Evolutionary conservation across 306 rosid species (phyloP).

Genomic region (Biancaea sappan): DNA sequence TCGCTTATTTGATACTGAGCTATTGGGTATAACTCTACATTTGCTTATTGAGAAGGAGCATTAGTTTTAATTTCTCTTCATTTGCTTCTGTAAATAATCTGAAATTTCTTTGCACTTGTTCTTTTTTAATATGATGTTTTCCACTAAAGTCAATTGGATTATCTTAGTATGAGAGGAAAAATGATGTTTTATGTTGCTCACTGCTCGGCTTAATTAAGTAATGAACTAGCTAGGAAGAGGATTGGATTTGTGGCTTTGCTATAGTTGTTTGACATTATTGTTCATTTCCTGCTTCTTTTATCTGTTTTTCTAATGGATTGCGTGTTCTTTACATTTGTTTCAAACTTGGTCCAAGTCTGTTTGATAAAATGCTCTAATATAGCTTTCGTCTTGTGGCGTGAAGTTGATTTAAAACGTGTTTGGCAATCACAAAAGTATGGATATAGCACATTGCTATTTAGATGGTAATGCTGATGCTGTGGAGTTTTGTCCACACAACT

Average conservation of each 20-base stretch:
- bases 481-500: constrained; percentile 75
- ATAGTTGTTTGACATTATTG: background rate
- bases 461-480: constrained; percentile 92
- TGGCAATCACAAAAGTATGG: constrained; percentile 49
- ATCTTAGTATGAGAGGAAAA: background rate
- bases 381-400: background rate
- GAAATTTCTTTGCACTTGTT: too few relatives aligned
- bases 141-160: background rate
- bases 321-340: background rate
- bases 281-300: background rate
- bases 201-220: background rate
- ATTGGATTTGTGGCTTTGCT: background rate
- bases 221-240: background rate
- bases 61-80: too few relatives aligned
- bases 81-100: too few relatives aligned
- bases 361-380: constrained; percentile 37
- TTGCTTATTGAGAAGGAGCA: too few relatives aligned
- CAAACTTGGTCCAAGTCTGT: constrained; percentile 27
- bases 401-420: background rate
- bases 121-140: background rate
- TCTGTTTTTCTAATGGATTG: background rate
- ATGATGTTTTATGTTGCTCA: background rate
- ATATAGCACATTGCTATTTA: constrained; percentile 68
- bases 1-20: too few relatives aligned
- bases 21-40: too few relatives aligned